Base-by-base conservation (phyloP, 306 rosid genomes). In the Cyclanthera cordifolia region DNA sequence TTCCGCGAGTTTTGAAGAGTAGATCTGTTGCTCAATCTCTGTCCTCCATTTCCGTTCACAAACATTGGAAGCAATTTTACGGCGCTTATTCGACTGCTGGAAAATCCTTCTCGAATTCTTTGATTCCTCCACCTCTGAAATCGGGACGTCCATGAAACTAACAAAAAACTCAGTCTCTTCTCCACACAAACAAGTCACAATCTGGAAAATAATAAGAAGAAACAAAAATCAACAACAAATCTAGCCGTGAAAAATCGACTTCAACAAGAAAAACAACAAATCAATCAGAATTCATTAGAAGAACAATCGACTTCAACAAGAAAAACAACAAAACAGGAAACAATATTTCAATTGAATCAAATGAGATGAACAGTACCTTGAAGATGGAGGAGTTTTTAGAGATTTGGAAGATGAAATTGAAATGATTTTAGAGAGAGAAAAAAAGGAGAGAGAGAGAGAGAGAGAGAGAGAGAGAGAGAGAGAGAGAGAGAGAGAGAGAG, bases 21-120 rank as follows among this genome's bases (percentile, higher is more conserved):
- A 93, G 88, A 80, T 89, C 83, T 74, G 84, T 11, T 83, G 95
- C 81, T 89, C 81, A 0, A 76, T 21, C 2, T 85, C 77, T 68
- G 98, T 89, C 79, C 79, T 82, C 98, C 98, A 93, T 24, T 70
- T 81, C 48, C 77, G 72, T n/a, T 25, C 59, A 34, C 45, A 14
- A 17, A 47, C 63, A 8, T 78, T 41, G 7, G 13, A 49, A 43
- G 45, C 48, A 59, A 85, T 71, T 79, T 82, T 84, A 2, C 84
- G 69, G 16, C 86, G 82, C 69, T 82, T 86, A 43, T 79, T 86
- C 21, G 43, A 7, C 30, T 68, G 47, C 47, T 28, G 46, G 23
- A 28, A 15, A 15, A 13, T 25, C 13, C 20, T 8, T 28, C 1
- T 48, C 2, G 74, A 54, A 3, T 71, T 71, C 25, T 28, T 69